Base-by-base conservation (phyloP, 345 rosid genomes). In the Arabidopsis suecica region DNA sequence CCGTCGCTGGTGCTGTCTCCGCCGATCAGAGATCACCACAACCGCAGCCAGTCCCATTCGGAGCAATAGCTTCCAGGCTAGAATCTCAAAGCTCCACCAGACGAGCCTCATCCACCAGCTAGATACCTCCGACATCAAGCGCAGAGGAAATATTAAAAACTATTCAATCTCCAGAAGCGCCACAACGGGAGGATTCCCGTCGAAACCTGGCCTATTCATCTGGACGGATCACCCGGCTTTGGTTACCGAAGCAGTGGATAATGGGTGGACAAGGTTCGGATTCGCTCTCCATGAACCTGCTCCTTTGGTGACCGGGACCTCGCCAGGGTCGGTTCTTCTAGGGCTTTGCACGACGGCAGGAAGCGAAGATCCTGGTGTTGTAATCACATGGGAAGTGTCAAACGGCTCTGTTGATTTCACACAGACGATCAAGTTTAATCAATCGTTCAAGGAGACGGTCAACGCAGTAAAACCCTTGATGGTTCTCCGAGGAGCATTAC, bases 251-350 rank as follows among this genome's bases (percentile, higher is more conserved):
- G 96, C 96, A 0, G 88, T 86, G 3, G 96, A 94, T 61, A 88
- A 86, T 65, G 97, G 98, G 5, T 94, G 97, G 98, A 84, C 93
- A 2, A 76, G 93, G 75, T 94, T 94, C 50, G 96, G 90, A 8
- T 94, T 94, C 71, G 18, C 82, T 11, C 84, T 71, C 33, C 85
- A 79, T 78, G 28, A 62, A 47, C 51, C 56, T 2, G 67, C 71
- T 75, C 53, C 86, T 7, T 78, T 82, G 13, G 80, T 86, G 3
- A 75, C 85, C 1, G 61, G 82, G 2, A 68, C 79, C 37, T 74
- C 89, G 14, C 69, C 86, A 3, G 20, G 28, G 40, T 49, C 81
- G n/a, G 61, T 61, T 56, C 62, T 91, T 13, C 66, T 86, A 61
- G 89, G 96, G 14, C 77, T 87, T 14, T 89, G 93, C 53, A 84